These are phyloP conservation scores for Harrya chromipes DNA, from an alignment of 768 basidiomycete genomes.

Conservation along the genomic window DNA sequence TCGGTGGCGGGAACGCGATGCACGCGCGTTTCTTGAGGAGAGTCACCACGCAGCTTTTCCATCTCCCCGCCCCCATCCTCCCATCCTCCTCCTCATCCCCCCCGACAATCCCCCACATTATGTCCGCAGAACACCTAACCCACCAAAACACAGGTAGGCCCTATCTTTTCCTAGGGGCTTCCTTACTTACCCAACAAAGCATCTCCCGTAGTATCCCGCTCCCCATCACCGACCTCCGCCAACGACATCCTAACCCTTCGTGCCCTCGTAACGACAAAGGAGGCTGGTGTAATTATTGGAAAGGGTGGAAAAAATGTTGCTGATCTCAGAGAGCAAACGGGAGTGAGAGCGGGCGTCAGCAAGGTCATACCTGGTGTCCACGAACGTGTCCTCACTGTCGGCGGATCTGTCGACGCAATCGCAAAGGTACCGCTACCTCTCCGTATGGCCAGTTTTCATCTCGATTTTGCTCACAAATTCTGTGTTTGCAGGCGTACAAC, in stretches of 20 bases:
- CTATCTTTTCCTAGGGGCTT: constrained; percentile 16
- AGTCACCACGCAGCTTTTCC: constrained; percentile 16
- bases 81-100: constrained; percentile 21
- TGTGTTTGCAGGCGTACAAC: constrained; percentile 72
- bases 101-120: constrained; percentile 38
- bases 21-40: constrained; percentile 22
- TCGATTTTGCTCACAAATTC: constrained; percentile 8
- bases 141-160: constrained; percentile 53
- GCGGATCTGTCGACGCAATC: constrained; percentile 88
- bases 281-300: constrained; percentile 96
- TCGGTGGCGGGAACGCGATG: constrained; percentile 32
- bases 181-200: constrained; percentile 31
- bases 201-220: constrained; percentile 67
- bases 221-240: constrained; percentile 59
- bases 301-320: constrained; percentile 98
- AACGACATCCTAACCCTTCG: constrained; percentile 85
- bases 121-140: constrained; percentile 63
- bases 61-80: constrained; percentile 7
- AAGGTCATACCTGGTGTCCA: constrained; percentile 98
- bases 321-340: constrained; percentile 90
- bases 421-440: constrained; percentile 61
- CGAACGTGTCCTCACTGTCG: constrained; percentile 94
- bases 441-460: background rate
- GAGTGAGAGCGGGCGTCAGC: constrained; percentile 98
- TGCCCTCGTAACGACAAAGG: constrained; percentile 94